Percentiles rank a stretch among this genome's conserved stretches.
phyloP scores from a whole-genome alignment of 2,329 filamentous ascomycete species.

The Beauveria brongniartii region DNA sequence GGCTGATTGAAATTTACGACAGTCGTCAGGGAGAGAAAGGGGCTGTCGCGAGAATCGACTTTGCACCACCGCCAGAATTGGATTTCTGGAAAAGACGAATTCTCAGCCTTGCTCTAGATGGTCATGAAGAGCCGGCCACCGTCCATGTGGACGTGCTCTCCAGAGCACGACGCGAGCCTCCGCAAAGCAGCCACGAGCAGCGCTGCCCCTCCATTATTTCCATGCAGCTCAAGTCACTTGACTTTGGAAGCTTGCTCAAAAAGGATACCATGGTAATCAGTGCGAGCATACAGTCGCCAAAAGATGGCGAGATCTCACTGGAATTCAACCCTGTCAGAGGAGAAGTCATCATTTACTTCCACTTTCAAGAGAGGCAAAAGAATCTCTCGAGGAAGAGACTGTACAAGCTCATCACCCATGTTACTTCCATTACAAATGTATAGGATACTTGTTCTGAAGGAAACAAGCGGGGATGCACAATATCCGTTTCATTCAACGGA shows the following conservation, averaged over 20 bases:
- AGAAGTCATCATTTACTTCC: conserved; percentile 25
- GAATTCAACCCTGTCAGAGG: conserved; percentile 21
- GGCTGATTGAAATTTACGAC: conserved; percentile 48
- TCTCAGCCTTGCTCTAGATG: not conserved
- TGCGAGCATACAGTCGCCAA: conserved; percentile 29
- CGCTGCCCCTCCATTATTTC: conserved; percentile 28
- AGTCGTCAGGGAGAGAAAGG: conserved; percentile 17
- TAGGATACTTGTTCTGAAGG: conserved; percentile 23
- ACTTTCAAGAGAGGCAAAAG: conserved; percentile 14
- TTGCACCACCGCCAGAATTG: conserved; percentile 46
- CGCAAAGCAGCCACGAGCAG: not conserved
- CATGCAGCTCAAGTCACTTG: conserved; percentile 38
- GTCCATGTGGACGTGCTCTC: not conserved
- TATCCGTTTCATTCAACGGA: conserved; percentile 36
- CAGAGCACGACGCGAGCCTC: not conserved
- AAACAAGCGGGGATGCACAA: conserved; percentile 20
- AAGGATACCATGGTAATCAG: conserved; percentile 52
- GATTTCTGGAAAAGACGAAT: conserved; percentile 38
- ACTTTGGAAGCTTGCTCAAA: conserved; percentile 53
- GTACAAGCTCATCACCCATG: conserved; percentile 37
- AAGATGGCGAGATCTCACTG: conserved; percentile 17
- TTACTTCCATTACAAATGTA: conserved; percentile 38
- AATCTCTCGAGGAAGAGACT: conserved; percentile 14
- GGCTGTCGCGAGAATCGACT: conserved; percentile 37
- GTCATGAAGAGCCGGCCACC: not conserved